These are phyloP conservation scores for Graphilbum ipis-grandicollis DNA, from an alignment of 2,329 filamentous ascomycete genomes.

Conservation along the genomic window DNA sequence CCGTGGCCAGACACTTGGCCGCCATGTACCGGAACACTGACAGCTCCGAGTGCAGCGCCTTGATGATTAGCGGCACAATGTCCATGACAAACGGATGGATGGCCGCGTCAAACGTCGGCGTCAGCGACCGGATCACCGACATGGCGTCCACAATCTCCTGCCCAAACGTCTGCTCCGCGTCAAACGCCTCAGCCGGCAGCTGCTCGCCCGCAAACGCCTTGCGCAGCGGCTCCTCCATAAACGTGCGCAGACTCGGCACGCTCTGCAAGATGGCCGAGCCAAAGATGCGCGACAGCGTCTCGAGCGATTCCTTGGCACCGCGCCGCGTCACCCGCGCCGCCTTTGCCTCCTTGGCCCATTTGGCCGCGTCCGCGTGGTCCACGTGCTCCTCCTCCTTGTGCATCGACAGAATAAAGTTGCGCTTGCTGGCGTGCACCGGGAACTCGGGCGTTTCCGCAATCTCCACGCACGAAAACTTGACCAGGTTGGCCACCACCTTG, in stretches of 20 bases:
- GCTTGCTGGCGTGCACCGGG: slow-evolving; percentile 61
- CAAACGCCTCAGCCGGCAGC: slow-evolving; percentile 54
- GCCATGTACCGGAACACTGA: slow-evolving; percentile 94
- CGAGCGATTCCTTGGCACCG: slow-evolving; percentile 84
- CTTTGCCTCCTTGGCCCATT: slow-evolving; percentile 77
- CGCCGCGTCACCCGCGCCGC: slow-evolving; percentile 79
- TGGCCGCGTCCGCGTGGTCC: slow-evolving; percentile 78
- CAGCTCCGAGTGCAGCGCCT: slow-evolving; percentile 70
- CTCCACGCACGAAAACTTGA: slow-evolving; percentile 96
- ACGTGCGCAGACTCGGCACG: slow-evolving; percentile 62
- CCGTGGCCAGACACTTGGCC: slow-evolving; percentile 90
- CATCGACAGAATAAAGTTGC: slow-evolving; percentile 72
- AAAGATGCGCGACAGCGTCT: slow-evolving; percentile 69
- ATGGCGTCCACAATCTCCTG: slow-evolving; percentile 90
- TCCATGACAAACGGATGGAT: slow-evolving; percentile 68
- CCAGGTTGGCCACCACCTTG: slow-evolving; percentile 87
- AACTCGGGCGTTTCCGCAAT: slow-evolving; percentile 97
- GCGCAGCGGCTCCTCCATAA: slow-evolving; percentile 69
- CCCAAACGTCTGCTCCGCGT: slow-evolving; percentile 59
- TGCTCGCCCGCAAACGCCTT: slow-evolving; percentile 54
- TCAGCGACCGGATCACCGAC: slow-evolving; percentile 78
- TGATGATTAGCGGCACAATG: slow-evolving; percentile 71
- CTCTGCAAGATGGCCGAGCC: slow-evolving; percentile 61
- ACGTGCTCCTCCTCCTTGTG: slow-evolving; percentile 94
- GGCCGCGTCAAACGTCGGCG: slow-evolving; percentile 67